Percentiles rank a stretch among this genome's conserved stretches.
Conservation (phyloP, 257 asterid genomes). For the Solanum commersonii region DNA sequence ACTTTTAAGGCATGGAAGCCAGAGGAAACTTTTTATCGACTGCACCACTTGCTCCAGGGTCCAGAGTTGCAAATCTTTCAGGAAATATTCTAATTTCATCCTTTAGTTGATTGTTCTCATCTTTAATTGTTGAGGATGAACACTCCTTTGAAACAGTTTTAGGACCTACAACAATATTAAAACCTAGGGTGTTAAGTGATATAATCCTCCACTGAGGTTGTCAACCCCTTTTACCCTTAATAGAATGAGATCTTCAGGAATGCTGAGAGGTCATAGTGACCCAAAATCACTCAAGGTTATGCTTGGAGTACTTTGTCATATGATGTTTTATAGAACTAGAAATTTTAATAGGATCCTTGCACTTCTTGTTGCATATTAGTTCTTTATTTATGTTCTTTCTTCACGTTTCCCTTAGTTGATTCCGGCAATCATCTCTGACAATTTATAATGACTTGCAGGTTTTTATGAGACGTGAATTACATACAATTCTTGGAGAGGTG, state of each 20-base stretch:
- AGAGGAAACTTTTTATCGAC: neutral
- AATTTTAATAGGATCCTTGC: neutral
- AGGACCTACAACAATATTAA: neutral
- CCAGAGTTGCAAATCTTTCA: neutral
- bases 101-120: neutral
- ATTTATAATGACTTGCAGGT: slow-evolving; percentile 25
- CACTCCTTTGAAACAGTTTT: neutral
- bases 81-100: neutral
- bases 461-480: slow-evolving; percentile 75
- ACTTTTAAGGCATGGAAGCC: neutral
- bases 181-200: neutral
- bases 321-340: neutral
- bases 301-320: neutral
- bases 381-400: neutral
- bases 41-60: neutral
- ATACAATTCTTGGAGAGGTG: slow-evolving; percentile 63
- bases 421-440: neutral
- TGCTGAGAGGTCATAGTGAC: neutral
- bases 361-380: neutral
- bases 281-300: neutral
- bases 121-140: neutral
- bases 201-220: neutral
- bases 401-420: neutral
- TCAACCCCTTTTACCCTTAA: neutral
- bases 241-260: neutral